Conservation (phyloP, 139 green algal species). For the Tetradesmus lagerheimii region DNA sequence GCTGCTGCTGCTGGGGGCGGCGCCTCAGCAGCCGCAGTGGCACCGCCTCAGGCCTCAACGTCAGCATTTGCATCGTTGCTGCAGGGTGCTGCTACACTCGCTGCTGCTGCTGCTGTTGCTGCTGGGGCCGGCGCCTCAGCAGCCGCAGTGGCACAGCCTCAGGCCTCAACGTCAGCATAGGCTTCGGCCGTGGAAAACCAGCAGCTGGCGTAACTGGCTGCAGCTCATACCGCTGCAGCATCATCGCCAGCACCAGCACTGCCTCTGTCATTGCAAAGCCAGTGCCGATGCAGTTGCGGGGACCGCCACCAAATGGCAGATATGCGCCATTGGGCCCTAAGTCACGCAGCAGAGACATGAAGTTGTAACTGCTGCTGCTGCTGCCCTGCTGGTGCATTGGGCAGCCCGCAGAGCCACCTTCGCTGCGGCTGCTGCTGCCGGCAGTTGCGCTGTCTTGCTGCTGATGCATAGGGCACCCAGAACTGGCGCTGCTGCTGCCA, state of each 20-base stretch:
- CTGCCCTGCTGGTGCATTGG: background rate
- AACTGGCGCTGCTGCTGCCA: background rate
- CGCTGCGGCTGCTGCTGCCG: conserved; percentile 19
- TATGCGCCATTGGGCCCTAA: conserved; percentile 79
- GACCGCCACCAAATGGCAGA: conserved; percentile 85
- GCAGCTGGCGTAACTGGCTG: conserved; percentile 18
- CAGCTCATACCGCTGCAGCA: conserved; percentile 73
- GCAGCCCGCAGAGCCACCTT: background rate
- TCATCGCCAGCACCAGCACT: conserved; percentile 77
- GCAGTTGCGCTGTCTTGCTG: background rate
- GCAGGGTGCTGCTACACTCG: background rate
- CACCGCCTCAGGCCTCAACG: too few species aligned
- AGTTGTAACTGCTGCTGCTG: conserved; percentile 32
- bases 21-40: background rate
- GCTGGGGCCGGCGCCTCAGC: background rate
- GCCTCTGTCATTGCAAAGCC: conserved; percentile 93
- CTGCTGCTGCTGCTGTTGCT: background rate
- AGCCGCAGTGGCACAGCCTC: conserved; percentile 59
- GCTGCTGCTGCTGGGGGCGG: conserved; percentile 38
- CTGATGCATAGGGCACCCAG: conserved; percentile 3
- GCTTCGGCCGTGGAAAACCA: conserved; percentile 64
- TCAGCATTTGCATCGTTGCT: too few species aligned
- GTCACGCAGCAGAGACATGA: conserved; percentile 14
- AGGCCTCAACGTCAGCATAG: conserved; percentile 83
- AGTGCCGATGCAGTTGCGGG: conserved; percentile 91